Evolutionary conservation across 495 filamentous ascomycete species (phyloP), one percentile per base, ranked within the genome.

Genomic region (Hyaloscypha variabilis): DNA sequence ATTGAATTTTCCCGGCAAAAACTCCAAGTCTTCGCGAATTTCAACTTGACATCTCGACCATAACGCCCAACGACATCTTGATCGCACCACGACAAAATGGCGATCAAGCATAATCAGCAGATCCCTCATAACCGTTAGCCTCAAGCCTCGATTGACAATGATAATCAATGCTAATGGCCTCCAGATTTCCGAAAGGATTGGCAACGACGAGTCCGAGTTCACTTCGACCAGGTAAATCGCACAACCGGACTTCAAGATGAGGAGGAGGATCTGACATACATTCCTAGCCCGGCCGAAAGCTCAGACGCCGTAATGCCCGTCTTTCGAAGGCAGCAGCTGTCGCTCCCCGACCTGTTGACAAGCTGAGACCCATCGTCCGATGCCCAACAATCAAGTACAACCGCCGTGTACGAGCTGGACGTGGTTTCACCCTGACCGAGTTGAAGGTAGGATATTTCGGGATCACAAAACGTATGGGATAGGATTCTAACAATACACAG

Each of bases 31-130:
- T 6, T 58, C 21, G 34, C 21, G n/a, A 69, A 58, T 54, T 62
- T 58, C 56, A 56, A 23, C 26, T 31, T 30, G 39, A 62, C 54
- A 42, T 51, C 62, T 60, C 56, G 62, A 64, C 69, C 39, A 66
- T 66, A 62, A 78, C 78, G 79, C 80, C 58, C 79, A 81, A 82
- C 80, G 79, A 82, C 76, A 77, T 79, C 78, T 64, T 64, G 65
- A 72, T 68, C 67, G 61, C 66, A 66, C 23, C 61, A 49, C 67
- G 64, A 63, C 66, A 65, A 55, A 64, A 79, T 82, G 91, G 90
- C 95, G 86, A 97, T 99, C 91, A 97, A 96, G 87, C 94, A 97
- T 89, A 99, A 99, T 82, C 93, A 99, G 87, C 90, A 95, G 86
- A 90, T 99, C 82, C 94, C 87, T 77, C 89, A 96, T 88, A 96